phyloP scores from a whole-genome alignment of 192 early-diverging fungal genomes.

The Rhizophagus prolifer region DNA sequence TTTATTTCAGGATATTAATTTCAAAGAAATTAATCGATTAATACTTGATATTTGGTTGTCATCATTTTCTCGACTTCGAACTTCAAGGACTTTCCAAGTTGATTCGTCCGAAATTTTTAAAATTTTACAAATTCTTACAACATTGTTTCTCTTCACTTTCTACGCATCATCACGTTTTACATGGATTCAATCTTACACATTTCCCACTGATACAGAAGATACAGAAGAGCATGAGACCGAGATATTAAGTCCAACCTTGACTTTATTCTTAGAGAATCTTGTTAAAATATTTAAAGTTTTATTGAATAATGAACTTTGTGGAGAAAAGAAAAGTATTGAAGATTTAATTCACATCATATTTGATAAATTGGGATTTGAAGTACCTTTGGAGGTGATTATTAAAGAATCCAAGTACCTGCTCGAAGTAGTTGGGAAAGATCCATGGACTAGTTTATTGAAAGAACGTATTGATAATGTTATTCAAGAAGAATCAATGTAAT shows the following conservation, averaged over 20 bases:
- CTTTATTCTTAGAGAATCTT: neutral
- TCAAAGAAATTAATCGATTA: conserved; percentile 15
- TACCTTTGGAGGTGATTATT: neutral
- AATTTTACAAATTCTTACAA: neutral
- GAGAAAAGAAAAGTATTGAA: neutral
- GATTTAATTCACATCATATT: neutral
- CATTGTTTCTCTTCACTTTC: conserved; percentile 8
- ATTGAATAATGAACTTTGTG: neutral
- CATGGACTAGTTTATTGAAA: neutral
- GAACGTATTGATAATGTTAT: neutral
- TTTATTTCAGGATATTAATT: conserved; percentile 2
- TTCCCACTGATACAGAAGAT: neutral
- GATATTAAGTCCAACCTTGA: neutral
- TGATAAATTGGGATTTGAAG: conserved; percentile 17
- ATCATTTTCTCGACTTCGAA: neutral
- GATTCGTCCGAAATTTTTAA: neutral
- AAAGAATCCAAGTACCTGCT: neutral
- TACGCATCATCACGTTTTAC: neutral
- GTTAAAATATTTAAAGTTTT: neutral
- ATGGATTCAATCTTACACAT: neutral
- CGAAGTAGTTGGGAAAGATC: neutral
- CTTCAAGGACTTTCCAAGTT: neutral
- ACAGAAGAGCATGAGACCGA: neutral
- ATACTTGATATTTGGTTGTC: conserved; percentile 4
- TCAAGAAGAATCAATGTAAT: neutral